Evolutionary conservation across 2,329 filamentous ascomycete species (phyloP).

Genomic region (Dissoconium aciculare): DNA sequence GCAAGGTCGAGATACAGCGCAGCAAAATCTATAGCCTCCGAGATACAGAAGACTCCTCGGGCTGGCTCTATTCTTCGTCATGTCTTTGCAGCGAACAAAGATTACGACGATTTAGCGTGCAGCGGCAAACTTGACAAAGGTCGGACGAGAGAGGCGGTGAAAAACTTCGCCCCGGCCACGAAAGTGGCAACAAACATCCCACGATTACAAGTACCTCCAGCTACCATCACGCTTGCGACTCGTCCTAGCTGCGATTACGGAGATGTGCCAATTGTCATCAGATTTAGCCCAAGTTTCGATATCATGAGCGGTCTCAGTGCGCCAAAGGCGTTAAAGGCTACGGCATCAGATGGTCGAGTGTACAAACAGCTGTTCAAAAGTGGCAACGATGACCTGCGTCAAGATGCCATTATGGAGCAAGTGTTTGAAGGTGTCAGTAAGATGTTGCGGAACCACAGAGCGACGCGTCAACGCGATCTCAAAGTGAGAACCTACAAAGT

Average conservation of each 20-base stretch:
- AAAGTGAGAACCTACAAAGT: conserved; percentile 96
- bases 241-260: conserved; percentile 61
- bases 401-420: conserved; percentile 98
- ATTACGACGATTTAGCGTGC: conserved; percentile 45
- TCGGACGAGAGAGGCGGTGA: conserved; percentile 32
- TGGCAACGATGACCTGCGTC: conserved; percentile 80
- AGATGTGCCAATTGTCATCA: conserved; percentile 55
- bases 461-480: conserved; percentile 74
- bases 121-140: conserved; percentile 28
- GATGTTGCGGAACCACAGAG: conserved; percentile 69
- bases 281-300: conserved; percentile 59
- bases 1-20: conserved; percentile 60
- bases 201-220: conserved; percentile 61
- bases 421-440: conserved; percentile 94
- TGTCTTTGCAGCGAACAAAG: conserved; percentile 58
- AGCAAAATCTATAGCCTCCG: conserved; percentile 51
- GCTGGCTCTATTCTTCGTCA: conserved; percentile 49
- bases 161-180: conserved; percentile 47
- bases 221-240: conserved; percentile 73
- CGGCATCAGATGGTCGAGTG: conserved; percentile 59
- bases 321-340: conserved; percentile 78
- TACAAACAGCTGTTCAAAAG: conserved; percentile 94
- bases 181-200: conserved; percentile 40
- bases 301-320: conserved; percentile 84
- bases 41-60: conserved; percentile 39